Base-by-base conservation (phyloP, 345 rosid genomes). In the Abelmoschus esculentus region DNA sequence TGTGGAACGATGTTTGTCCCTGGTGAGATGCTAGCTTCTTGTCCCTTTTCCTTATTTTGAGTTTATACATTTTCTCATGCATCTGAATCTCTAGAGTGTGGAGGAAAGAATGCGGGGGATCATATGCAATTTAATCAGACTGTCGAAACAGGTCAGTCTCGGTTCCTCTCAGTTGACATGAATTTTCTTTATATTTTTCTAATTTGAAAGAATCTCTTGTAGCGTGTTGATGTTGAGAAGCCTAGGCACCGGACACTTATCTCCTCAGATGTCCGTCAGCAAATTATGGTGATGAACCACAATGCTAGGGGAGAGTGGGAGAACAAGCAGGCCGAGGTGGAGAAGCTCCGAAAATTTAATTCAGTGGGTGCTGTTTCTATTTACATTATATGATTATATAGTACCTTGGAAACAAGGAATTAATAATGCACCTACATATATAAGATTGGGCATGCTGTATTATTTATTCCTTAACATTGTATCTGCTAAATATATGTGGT, bases 221-320 rank as follows among this genome's bases (percentile, higher is more conserved):
- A 91, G 99, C 83, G 96, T 67, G 86, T 83, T 76, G 98, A 91
- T 74, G 72, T 73, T 34, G 99, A 95, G 90, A 95, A 87, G 83
- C 67, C 82, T 70, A 84, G 93, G 71, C 96, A 91, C 77, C 85
- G 76, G 65, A 90, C 91, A 19, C 5, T 85, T 70, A 77, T 90
- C 47, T 88, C 93, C 47, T 91, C 96, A 50, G 93, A 91, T 83
- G 83, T 90, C 55, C 83, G 81, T 64, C 92, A 84, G 28, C 96
- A 95, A 78, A 87, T 95, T 76, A 80, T 83, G 72, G 75, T 67
- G 71, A 84, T 95, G 81, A 92, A 88, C 74, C 82, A 70, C 71
- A 86, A 84, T 77, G 90, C 90, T 52, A 90, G 75, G 75, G 96
- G 84, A 79, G 97, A 90, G 80, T 88, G 90, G 97, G 92, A 91